These are phyloP conservation scores for Podospora didyma DNA, from an alignment of 495 filamentous ascomycete species.

Conservation along the genomic window DNA sequence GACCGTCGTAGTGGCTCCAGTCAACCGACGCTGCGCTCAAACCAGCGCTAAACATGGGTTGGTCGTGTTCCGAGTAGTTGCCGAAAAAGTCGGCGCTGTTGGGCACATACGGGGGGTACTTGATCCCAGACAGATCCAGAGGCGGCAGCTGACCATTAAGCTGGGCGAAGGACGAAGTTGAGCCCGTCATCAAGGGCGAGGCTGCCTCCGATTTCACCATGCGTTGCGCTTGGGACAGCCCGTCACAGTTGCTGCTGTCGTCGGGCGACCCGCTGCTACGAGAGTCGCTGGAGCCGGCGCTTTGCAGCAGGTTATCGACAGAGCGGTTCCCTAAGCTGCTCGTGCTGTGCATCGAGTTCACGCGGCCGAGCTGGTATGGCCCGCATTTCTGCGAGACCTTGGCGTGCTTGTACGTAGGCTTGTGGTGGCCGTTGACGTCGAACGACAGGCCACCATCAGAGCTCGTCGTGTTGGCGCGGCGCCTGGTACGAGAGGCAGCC, in stretches of 20 bases:
- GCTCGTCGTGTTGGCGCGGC: constrained; percentile 71
- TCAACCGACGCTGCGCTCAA: constrained; percentile 62
- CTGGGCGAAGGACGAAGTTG: constrained; percentile 53
- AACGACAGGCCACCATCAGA: constrained; percentile 81
- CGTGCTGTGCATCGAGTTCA: constrained; percentile 62
- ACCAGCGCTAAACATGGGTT: constrained; percentile 62
- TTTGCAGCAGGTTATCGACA: constrained; percentile 59
- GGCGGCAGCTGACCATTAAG: constrained; percentile 60
- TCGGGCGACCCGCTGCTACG: constrained; percentile 37
- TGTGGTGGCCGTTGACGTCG: constrained; percentile 91
- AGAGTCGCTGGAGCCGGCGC: constrained; percentile 19
- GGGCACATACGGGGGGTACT: constrained; percentile 52
- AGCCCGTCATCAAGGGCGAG: constrained; percentile 59
- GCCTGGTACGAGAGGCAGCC: constrained; percentile 52
- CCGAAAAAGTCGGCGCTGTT: constrained; percentile 49
- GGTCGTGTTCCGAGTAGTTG: constrained; percentile 56
- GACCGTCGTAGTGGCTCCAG: constrained; percentile 67
- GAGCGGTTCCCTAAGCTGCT: constrained; percentile 59
- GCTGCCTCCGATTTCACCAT: constrained; percentile 66
- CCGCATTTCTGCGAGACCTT: constrained; percentile 80
- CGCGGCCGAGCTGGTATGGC: constrained; percentile 76
- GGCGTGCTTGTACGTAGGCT: constrained; percentile 85
- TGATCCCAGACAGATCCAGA: constrained; percentile 56
- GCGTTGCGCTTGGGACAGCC: constrained; percentile 42
- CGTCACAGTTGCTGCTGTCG: constrained; percentile 15